These are phyloP conservation scores for Tetracladium setigerum DNA, from an alignment of 495 filamentous ascomycete genomes.

Conservation along the genomic window DNA sequence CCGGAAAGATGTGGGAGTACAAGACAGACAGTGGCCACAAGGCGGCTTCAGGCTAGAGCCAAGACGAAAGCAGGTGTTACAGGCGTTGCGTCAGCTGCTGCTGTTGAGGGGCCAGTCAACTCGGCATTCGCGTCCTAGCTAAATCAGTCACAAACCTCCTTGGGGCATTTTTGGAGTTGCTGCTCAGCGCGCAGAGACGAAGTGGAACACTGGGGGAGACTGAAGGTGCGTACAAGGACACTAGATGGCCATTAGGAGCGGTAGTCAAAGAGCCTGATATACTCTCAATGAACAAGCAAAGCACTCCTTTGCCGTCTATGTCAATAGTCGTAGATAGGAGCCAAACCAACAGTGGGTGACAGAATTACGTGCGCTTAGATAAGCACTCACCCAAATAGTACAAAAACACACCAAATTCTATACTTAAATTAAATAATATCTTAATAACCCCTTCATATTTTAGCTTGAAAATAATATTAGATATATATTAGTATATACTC, in stretches of 20 bases:
- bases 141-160: no score
- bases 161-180: no score
- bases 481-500: not conserved
- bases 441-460: not conserved
- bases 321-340: slow-evolving; percentile 12
- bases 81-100: no score
- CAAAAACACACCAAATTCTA: not conserved
- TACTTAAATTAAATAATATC: not conserved
- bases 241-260: not conserved
- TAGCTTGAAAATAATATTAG: not conserved
- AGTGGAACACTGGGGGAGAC: slow-evolving; percentile 3
- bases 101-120: no score
- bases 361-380: not conserved
- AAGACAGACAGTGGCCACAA: no score
- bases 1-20: no score
- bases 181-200: slow-evolving; percentile 2
- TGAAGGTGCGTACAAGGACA: no score
- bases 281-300: slow-evolving; percentile 3
- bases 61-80: no score
- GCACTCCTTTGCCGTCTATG: slow-evolving; percentile 9
- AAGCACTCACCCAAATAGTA: not conserved
- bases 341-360: slow-evolving; percentile 4
- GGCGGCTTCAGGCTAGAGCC: no score
- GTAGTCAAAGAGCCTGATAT: slow-evolving; percentile 4
- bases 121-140: no score